A percentile compares a stretch with the other conserved stretches of the same genome.
Evolutionary conservation across 2,329 filamentous ascomycete species (phyloP).

Genomic region (Aspergillus vadensis): DNA sequence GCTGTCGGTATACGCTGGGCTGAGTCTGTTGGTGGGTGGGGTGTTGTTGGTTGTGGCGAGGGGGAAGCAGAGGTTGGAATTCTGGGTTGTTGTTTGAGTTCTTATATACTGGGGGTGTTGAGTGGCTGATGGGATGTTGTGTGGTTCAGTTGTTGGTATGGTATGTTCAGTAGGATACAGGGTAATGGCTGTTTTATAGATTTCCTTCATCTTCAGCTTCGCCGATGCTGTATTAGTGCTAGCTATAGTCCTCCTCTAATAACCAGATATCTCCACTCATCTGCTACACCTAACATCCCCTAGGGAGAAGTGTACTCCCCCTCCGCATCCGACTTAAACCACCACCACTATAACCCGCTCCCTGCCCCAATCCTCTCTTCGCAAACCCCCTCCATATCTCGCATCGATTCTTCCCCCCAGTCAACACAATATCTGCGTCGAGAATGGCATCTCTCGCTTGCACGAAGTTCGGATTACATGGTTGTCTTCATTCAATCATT

Average conservation of each 20-base stretch:
- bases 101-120: not conserved
- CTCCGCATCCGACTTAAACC: not conserved
- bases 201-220: too few relatives aligned
- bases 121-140: not conserved
- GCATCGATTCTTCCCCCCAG: conserved; percentile 15
- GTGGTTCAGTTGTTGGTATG: not conserved
- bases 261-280: not conserved
- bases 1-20: conserved; percentile 43
- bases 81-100: conserved; percentile 17
- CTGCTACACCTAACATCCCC: not conserved
- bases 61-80: conserved; percentile 19
- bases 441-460: conserved; percentile 20
- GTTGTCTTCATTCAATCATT: conserved; percentile 11
- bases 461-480: conserved; percentile 20
- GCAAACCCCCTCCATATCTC: conserved; percentile 22
- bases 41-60: conserved; percentile 27
- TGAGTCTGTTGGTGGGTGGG: conserved; percentile 36
- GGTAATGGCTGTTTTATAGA: not conserved
- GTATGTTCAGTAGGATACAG: not conserved
- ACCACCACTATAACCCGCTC: conserved; percentile 5
- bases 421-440: conserved; percentile 17
- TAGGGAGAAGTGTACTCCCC: not conserved
- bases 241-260: not conserved
- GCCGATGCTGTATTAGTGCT: too few relatives aligned
- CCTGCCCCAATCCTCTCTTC: conserved; percentile 16